Evolutionary conservation across 352 stramenopile species (phyloP).

Genomic region (Globisporangium recalcitrans): DNA sequence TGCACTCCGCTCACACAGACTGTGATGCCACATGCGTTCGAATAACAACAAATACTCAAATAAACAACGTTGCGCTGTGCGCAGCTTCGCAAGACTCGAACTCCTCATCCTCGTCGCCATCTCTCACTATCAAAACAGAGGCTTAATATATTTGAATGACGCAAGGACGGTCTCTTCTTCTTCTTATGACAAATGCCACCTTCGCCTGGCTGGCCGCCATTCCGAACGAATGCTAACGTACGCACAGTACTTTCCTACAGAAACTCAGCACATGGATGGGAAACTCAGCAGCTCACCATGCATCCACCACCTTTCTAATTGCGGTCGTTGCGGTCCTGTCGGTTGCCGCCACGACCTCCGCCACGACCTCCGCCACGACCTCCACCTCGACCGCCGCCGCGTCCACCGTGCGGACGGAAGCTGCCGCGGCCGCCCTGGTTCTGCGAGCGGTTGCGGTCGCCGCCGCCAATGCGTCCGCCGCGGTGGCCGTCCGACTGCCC

Average conservation of each 20-base stretch:
- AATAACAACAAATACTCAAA: neutral
- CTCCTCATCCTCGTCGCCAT: neutral
- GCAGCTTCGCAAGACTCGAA: neutral
- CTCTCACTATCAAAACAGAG: constrained; percentile 15
- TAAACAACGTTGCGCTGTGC: neutral
- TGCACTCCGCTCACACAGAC: neutral
- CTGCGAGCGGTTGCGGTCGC: constrained; percentile 24
- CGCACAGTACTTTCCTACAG: neutral
- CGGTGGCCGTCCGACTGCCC: constrained; percentile 25
- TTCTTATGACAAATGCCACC: constrained; percentile 19
- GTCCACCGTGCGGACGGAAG: constrained; percentile 40
- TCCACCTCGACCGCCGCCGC: constrained; percentile 39
- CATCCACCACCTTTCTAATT: constrained; percentile 9
- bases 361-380: constrained; percentile 24
- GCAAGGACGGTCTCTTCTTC: neutral
- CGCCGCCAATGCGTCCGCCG: constrained; percentile 20
- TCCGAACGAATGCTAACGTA: neutral
- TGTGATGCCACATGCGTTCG: neutral
- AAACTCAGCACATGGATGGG: neutral
- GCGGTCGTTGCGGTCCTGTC: constrained; percentile 35
- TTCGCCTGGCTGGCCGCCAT: neutral
- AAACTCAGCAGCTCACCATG: no score
- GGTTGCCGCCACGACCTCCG: constrained; percentile 30
- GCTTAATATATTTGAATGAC: constrained; percentile 14
- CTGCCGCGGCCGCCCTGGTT: constrained; percentile 40